phyloP scores from a whole-genome alignment of 805 yeast species.

The Ogataea dorogensis region DNA sequence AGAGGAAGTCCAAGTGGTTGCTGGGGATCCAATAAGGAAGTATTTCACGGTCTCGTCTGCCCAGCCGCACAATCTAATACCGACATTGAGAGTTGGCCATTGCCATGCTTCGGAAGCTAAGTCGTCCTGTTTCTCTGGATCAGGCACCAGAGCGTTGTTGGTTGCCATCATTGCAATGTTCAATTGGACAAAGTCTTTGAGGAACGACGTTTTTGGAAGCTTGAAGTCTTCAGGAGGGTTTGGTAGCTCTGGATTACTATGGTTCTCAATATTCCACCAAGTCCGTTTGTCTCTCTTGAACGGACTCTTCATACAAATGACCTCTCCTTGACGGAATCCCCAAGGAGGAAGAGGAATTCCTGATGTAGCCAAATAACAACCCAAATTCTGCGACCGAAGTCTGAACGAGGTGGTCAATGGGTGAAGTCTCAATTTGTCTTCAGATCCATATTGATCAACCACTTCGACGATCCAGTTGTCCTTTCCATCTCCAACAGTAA shows the following conservation, averaged over 20 bases:
- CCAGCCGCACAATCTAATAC: slow-evolving; percentile 79
- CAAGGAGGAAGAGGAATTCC: slow-evolving; percentile 70
- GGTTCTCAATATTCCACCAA: slow-evolving; percentile 85
- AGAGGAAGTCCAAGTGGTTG: slow-evolving; percentile 74
- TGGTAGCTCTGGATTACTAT: slow-evolving; percentile 57
- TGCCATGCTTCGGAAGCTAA: slow-evolving; percentile 79
- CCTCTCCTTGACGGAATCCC: slow-evolving; percentile 90
- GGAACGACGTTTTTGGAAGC: slow-evolving; percentile 72
- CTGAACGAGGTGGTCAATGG: slow-evolving; percentile 78
- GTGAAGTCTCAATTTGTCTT: slow-evolving; percentile 53
- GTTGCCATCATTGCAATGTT: slow-evolving; percentile 89
- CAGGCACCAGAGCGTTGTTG: slow-evolving; percentile 79
- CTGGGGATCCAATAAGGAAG: slow-evolving; percentile 73
- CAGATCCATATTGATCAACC: slow-evolving; percentile 57
- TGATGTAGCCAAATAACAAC: slow-evolving; percentile 77
- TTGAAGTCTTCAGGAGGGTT: slow-evolving; percentile 58
- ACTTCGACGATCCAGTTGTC: slow-evolving; percentile 93
- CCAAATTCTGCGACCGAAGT: slow-evolving; percentile 57
- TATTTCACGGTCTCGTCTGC: slow-evolving; percentile 55
- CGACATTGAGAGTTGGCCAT: slow-evolving; percentile 80
- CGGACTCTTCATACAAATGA: slow-evolving; percentile 69
- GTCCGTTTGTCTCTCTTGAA: slow-evolving; percentile 76
- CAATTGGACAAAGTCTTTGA: slow-evolving; percentile 71
- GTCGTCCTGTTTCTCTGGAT: slow-evolving; percentile 68
- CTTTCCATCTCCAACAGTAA: slow-evolving; percentile 67